Conservation (phyloP, 129 eudicot species). For the Centella asiatica region DNA sequence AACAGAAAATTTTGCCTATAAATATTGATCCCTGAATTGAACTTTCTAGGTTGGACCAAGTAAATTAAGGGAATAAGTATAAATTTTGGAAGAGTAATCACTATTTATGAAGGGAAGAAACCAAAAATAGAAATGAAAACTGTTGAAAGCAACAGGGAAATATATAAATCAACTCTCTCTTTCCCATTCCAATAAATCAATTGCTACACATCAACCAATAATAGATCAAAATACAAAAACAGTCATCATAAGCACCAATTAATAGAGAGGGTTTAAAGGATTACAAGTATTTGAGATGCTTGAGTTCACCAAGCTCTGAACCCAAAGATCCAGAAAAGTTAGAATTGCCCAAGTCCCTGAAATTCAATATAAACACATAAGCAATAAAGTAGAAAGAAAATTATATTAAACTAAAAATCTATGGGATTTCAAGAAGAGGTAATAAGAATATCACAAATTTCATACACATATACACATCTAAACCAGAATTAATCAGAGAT, state of each 20-base stretch:
- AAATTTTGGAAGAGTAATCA: too few species aligned
- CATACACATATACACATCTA: not conserved
- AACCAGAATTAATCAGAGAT: not conserved
- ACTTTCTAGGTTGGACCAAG: not conserved
- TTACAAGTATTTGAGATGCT: constrained; percentile 75
- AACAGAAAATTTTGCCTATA: not conserved
- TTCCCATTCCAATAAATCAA: not conserved
- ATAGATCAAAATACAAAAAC: constrained; percentile 8
- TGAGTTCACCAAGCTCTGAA: constrained; percentile 74
- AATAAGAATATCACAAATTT: not conserved
- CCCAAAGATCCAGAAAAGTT: constrained; percentile 75
- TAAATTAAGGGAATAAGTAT: too few species aligned
- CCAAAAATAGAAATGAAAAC: not conserved
- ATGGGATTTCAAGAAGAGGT: not conserved
- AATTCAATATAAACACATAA: too few species aligned
- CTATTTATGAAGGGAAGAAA: not conserved
- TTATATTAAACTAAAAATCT: too few species aligned
- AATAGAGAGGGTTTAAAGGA: constrained; percentile 13
- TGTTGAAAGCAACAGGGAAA: not conserved
- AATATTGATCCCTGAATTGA: not conserved
- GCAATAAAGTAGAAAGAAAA: too few species aligned
- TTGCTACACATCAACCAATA: not conserved
- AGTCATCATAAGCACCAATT: too few species aligned
- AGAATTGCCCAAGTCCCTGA: constrained; percentile 90
- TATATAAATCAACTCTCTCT: not conserved